Evolutionary conservation across 108 stramenopile species (phyloP).

Genomic region (Fistulifera solaris): DNA sequence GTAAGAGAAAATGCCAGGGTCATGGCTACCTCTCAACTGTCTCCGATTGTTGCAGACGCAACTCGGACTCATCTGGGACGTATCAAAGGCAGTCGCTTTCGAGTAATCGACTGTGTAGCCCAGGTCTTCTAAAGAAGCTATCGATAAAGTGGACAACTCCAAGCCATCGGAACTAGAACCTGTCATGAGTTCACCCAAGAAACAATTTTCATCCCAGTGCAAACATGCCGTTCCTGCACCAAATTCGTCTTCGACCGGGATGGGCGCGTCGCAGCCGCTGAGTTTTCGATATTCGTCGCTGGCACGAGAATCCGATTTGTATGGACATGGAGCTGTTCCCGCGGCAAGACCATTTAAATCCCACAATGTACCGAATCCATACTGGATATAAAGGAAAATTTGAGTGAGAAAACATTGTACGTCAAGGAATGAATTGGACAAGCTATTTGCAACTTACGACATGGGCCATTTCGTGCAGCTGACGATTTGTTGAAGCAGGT

Average conservation of each 20-base stretch:
- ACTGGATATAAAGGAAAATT: background rate
- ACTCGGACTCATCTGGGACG: no score
- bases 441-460: background rate
- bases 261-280: background rate
- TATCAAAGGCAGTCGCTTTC: background rate
- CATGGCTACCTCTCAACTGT: no score
- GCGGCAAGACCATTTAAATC: background rate
- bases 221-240: slow-evolving; percentile 16
- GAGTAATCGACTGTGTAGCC: slow-evolving; percentile 11
- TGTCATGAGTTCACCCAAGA: slow-evolving; percentile 30
- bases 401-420: background rate
- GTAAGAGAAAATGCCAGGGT: no score
- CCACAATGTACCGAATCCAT: background rate
- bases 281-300: background rate
- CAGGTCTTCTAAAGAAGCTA: slow-evolving; percentile 2
- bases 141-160: slow-evolving; percentile 2
- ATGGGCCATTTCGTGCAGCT: slow-evolving; percentile 3
- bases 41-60: no score
- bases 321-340: background rate
- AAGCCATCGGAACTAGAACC: slow-evolving; percentile 3
- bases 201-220: slow-evolving; percentile 32
- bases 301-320: slow-evolving; percentile 1
- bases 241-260: slow-evolving; percentile 22
- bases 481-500: no score
- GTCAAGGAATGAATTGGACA: background rate